Base-by-base conservation (phyloP, 495 filamentous ascomycete species). In the Hypoxylon intermedium region DNA sequence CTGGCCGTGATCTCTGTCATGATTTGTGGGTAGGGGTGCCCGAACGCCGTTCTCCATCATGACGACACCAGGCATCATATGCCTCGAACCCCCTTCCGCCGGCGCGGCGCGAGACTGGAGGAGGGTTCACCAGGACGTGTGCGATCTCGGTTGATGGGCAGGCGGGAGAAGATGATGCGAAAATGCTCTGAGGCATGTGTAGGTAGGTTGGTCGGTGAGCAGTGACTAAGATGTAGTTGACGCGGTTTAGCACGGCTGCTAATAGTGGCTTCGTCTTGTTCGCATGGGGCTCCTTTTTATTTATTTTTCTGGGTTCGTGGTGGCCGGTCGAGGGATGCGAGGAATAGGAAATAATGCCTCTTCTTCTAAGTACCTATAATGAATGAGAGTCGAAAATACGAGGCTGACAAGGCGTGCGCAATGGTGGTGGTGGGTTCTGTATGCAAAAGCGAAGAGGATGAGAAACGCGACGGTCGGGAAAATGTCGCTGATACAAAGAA, bases 21-120 rank as follows among this genome's bases (percentile, higher is more conserved):
- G 78, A 60, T 82, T 79, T 63, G 77, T 76, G 57, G 74, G 77
- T 63, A 72, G 66, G 21, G 72, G 70, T 67, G 75, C 72, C 56
- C 75, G 72, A 50, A 59, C 63, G 67, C 79, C 78, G 67, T 72
- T 77, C 61, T 84, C 82, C 82, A 84, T 84, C 49, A 68, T 74
- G 73, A 77, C 71, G 71, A 71, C 70, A 59, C 75, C 71, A 24
- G 75, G 73, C 72, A 78, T 77, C 31, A 60, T 68, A 63, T 51
- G 60, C 65, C 56, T 58, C 48, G 47, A 64, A 60, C 68, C 68
- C 68, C 68, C 66, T 71, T 71, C 68, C 68, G 66, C 68, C 68
- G 61, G 56, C 58, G 57, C 62, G 66, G 68, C 68, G 68, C 68
- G 68, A 62, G 48, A 67, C 48, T 62, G 33, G 26, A 62, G 58